These are phyloP conservation scores for Cicer judaicum DNA, from an alignment of 306 rosid species.

Conservation along the genomic window DNA sequence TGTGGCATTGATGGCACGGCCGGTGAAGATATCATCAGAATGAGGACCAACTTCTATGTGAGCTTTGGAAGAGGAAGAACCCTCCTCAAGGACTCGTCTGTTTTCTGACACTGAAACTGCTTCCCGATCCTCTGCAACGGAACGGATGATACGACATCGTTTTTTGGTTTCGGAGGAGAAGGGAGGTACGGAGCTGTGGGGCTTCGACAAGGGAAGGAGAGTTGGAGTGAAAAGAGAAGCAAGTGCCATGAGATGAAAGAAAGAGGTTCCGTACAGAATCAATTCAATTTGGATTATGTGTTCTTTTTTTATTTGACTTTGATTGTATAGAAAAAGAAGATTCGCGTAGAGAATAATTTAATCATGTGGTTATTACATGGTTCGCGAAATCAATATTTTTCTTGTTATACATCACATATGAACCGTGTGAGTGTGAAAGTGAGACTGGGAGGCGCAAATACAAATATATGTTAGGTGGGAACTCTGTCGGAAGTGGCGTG, in stretches of 20 bases:
- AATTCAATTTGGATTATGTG: no score
- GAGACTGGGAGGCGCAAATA: constrained; percentile 9
- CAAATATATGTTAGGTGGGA: not conserved
- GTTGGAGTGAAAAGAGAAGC: constrained; percentile 47
- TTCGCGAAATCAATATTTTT: not conserved
- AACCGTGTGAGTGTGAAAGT: not conserved
- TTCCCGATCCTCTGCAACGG: constrained; percentile 65
- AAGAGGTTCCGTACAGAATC: constrained; percentile 15
- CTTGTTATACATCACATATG: not conserved
- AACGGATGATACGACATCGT: constrained; percentile 50
- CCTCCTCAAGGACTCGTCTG: constrained; percentile 39
- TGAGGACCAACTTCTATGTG: constrained; percentile 35
- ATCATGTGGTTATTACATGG: no score
- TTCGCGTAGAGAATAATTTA: not conserved
- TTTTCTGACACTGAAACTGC: constrained; percentile 52
- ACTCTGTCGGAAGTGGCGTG: not conserved
- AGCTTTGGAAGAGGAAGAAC: constrained; percentile 40
- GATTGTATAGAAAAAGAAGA: constrained; percentile 2
- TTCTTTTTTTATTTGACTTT: not conserved
- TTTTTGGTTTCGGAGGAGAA: constrained; percentile 45
- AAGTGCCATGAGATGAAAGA: constrained; percentile 52
- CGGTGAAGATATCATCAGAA: constrained; percentile 51
- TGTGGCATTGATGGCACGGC: constrained; percentile 69
- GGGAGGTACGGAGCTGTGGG: constrained; percentile 34
- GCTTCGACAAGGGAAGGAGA: constrained; percentile 43